Conservation (phyloP, 495 filamentous ascomycete species). For the Oidiodendron maius region DNA sequence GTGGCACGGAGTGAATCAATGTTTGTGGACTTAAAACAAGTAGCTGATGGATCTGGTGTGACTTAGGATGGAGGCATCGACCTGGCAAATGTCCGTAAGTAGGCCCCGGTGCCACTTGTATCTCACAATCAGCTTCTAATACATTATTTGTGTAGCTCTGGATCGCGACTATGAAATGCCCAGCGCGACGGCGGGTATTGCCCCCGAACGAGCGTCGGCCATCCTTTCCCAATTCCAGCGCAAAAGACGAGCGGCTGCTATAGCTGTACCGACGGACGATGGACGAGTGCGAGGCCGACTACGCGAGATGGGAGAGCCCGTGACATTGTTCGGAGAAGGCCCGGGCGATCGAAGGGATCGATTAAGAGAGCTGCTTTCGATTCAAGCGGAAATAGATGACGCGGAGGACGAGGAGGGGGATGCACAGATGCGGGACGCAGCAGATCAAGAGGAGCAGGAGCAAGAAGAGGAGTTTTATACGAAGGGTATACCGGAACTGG, state of each 20-base stretch:
- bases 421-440: constrained; percentile 49
- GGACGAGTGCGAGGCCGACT: constrained; percentile 72
- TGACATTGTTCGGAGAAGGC: constrained; percentile 94
- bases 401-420: constrained; percentile 58
- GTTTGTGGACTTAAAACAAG: constrained; percentile 7
- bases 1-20: background rate
- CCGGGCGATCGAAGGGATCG: constrained; percentile 81
- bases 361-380: constrained; percentile 72
- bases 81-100: constrained; percentile 74
- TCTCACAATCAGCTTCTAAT: constrained; percentile 6
- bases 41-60: constrained; percentile 25
- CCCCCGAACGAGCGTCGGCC: constrained; percentile 82
- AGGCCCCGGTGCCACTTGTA: no score
- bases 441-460: constrained; percentile 54
- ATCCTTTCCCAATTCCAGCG: constrained; percentile 86
- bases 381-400: constrained; percentile 56
- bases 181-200: constrained; percentile 62
- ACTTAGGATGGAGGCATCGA: constrained; percentile 64
- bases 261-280: constrained; percentile 95
- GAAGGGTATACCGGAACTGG: constrained; percentile 63
- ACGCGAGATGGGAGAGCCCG: constrained; percentile 81
- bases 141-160: no score
- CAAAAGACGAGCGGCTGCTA: constrained; percentile 79
- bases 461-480: constrained; percentile 97
- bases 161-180: constrained; percentile 86